Base-by-base conservation (phyloP, 306 rosid genomes). In the Begonia peltatifolia region DNA sequence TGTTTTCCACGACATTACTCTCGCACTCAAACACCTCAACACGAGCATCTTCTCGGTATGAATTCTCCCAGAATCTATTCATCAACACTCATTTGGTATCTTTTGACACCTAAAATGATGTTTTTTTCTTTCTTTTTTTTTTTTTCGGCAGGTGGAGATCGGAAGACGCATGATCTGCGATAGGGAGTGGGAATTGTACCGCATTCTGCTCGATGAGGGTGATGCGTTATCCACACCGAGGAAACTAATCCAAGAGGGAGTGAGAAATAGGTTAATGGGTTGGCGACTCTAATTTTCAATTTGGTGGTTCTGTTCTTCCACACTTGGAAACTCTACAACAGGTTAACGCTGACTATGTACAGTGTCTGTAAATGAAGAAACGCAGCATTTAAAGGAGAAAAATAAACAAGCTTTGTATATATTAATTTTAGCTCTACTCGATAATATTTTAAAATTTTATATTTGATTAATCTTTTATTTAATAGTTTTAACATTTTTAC, bases 171-270 rank as follows among this genome's bases (percentile, higher is more conserved):
- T 64, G 67, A 70, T 67, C 52, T 57, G 17, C 5, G 87, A 47
- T 14, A 68, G 80, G 41, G 87, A 79, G 53, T 79, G 87, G 80
- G 87, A 79, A 50, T 77, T 79, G 1, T 79, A 79, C 54, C 59
- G 77, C 56, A 62, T 76, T 43, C 61, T 76, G 38, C 75, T 73
- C 2, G 82, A 79, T 2, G 87, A 79, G 62, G 74, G 69, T 10
- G 69, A 61, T 17, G 58, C 54, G 38, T 54, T 17, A 47, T 50
- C 62, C 6, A 56, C 61, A 50, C 77, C 76, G 18, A 60, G 50
- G 64, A 68, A 59, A 47, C 70, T 63, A 60, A 59, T 79, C 6
- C 77, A 79, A 59, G 70, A 64, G 35, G 53, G 57, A 12, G 87
- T 76, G 13, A 61, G 75, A 62, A 70, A 79, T 67, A 76, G 53